Conservation (phyloP, 2,329 filamentous ascomycete genomes). For the Trichoderma sp. region DNA sequence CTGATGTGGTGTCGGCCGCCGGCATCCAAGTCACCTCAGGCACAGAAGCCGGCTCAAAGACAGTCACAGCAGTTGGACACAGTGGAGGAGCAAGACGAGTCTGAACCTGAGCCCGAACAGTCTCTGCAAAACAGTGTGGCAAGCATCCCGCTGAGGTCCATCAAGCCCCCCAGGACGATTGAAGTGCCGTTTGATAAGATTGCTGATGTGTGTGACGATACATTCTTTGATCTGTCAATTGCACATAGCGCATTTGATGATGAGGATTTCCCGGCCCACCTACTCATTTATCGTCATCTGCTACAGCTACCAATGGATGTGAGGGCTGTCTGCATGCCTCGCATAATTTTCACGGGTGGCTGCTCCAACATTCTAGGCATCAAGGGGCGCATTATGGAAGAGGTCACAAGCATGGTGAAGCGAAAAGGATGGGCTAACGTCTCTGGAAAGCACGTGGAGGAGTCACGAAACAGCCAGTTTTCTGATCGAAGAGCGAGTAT, state of each 20-base stretch:
- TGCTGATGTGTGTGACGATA: conserved; percentile 69
- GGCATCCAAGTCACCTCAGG: conserved; percentile 26
- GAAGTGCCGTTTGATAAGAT: conserved; percentile 67
- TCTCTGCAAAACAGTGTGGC: conserved; percentile 30
- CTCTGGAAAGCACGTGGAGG: conserved; percentile 63
- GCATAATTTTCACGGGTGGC: conserved; percentile 82
- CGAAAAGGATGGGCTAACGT: conserved; percentile 75
- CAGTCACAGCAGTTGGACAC: conserved; percentile 44
- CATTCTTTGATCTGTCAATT: conserved; percentile 63
- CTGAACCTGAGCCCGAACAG: conserved; percentile 38
- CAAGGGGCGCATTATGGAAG: conserved; percentile 71
- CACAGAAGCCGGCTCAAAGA: conserved; percentile 33
- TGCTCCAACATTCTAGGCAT: conserved; percentile 76
- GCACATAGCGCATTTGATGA: conserved; percentile 67
- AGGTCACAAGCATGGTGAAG: conserved; percentile 65
- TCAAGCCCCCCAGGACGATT: conserved; percentile 51
- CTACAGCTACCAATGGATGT: conserved; percentile 77
- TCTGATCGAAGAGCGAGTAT: conserved; percentile 25
- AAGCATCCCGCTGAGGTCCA: conserved; percentile 47
- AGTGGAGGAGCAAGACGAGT: conserved; percentile 57
- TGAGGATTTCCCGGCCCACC: conserved; percentile 75
- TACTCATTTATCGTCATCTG: conserved; percentile 73
- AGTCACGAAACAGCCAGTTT: conserved; percentile 40
- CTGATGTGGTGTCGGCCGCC: conserved; percentile 69
- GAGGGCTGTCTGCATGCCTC: conserved; percentile 80